Evolutionary conservation across 208 protist genomes (phyloP).

Genomic region (Wallacemonas collosoma): DNA sequence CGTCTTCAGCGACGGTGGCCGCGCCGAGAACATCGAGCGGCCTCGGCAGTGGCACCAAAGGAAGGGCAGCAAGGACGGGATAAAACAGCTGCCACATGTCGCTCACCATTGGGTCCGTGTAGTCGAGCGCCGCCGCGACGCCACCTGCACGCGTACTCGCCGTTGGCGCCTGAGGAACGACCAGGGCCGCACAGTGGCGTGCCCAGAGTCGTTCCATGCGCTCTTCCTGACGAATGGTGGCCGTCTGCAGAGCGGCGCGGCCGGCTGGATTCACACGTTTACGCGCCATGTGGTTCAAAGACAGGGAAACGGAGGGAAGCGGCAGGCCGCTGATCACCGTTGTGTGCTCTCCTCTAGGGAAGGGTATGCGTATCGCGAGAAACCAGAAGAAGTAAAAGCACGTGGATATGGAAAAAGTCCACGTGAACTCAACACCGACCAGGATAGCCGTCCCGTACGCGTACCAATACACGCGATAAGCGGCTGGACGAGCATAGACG

Average conservation of each 20-base stretch:
- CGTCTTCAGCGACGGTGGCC: slow-evolving; percentile 2
- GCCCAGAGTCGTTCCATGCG: slow-evolving; percentile 57
- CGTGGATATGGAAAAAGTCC: no score
- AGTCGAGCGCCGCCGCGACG: slow-evolving; percentile 21
- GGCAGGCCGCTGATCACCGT: no score
- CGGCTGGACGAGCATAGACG: not conserved
- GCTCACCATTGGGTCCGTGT: slow-evolving; percentile 63
- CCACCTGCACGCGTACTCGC: not conserved
- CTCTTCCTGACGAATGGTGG: slow-evolving; percentile 14
- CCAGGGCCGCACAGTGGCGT: slow-evolving; percentile 53
- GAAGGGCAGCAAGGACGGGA: slow-evolving; percentile 38
- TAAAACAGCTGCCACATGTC: slow-evolving; percentile 78
- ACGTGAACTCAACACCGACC: no score
- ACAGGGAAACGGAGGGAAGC: not conserved
- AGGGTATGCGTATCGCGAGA: no score
- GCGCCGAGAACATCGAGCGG: not conserved
- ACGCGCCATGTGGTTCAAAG: slow-evolving; percentile 2
- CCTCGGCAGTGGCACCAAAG: slow-evolving; percentile 35
- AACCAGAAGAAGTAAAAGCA: no score
- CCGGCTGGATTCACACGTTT: not conserved
- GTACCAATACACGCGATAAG: not conserved
- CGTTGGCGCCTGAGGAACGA: slow-evolving; percentile 19
- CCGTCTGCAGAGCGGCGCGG: slow-evolving; percentile 6
- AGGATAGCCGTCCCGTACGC: no score
- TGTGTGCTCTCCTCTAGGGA: no score